Evolutionary conservation across 805 yeast species (phyloP).

Genomic region (Candida taoyuanica): DNA sequence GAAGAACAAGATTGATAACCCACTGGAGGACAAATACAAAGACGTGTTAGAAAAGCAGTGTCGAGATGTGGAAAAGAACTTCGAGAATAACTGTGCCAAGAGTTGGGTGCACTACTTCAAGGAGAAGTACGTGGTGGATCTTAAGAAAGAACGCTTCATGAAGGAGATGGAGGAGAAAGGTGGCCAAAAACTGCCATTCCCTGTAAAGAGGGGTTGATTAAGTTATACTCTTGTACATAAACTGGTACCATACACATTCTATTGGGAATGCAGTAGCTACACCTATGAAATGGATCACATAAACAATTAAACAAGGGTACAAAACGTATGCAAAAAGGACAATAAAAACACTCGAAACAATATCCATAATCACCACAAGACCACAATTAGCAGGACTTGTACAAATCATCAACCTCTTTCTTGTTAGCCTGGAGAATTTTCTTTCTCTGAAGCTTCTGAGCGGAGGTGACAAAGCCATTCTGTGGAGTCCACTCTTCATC

Average conservation of each 20-base stretch:
- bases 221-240: neutral
- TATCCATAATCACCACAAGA: neutral
- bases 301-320: neutral
- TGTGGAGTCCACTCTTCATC: slow-evolving; percentile 98
- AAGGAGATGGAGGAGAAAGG: slow-evolving; percentile 69
- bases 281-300: too few relatives aligned
- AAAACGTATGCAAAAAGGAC: neutral
- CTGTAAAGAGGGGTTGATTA: slow-evolving; percentile 18
- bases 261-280: too few relatives aligned
- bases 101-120: slow-evolving; percentile 91
- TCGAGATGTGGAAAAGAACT: slow-evolving; percentile 48
- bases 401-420: slow-evolving; percentile 63
- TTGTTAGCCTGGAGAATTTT: slow-evolving; percentile 71
- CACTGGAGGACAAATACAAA: slow-evolving; percentile 51
- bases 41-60: slow-evolving; percentile 52
- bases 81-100: slow-evolving; percentile 71
- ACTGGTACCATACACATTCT: too few relatives aligned
- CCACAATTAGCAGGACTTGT: slow-evolving; percentile 24
- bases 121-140: slow-evolving; percentile 78
- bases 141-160: slow-evolving; percentile 62
- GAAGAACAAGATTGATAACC: slow-evolving; percentile 59
- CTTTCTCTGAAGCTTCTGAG: slow-evolving; percentile 93
- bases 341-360: neutral
- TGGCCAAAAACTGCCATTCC: slow-evolving; percentile 30
- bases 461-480: slow-evolving; percentile 88